Base-by-base conservation (phyloP, 1,139 yeast species). In the Chernovozyma aurita region DNA sequence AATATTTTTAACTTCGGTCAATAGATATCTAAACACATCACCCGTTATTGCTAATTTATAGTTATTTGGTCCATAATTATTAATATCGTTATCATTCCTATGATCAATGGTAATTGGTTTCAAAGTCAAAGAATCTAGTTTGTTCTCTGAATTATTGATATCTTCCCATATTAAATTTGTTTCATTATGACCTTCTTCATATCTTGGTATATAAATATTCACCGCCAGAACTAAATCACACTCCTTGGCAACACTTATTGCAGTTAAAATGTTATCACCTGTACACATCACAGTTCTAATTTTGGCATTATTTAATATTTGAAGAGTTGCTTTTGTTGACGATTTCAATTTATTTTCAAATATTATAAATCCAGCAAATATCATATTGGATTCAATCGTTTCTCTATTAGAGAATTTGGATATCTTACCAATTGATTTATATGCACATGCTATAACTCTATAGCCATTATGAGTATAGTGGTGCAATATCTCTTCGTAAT, bases 221-320 rank as follows among this genome's bases (percentile, higher is more conserved):
- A 59, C 55, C 1, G 66, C 61, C 3, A 61, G 59, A 7, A 92
- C 61, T 42, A 92, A 69, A 7, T 78, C 80, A 55, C 95, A 85
- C 51, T 92, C 97, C 42, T 77, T 73, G 2, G 86, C 96, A 18
- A 92, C 98, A 60, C 95, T 85, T 18, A 94, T 78, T 0, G 98
- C 98, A 0, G 99, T 92, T 42, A 92, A 67, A 13, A 92, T 78
- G 53, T 92, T 92, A 56, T 92, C 99, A 36, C 99, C 99, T 0
- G 98, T 92, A 58, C 98, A 94, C 98, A 92, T 94, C 18, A 88
- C 69, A 0, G 95, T 85, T 47, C 97, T 70, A 38, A 92, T 74
- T 28, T 76, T 68, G 0, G 98, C 97, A 12, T 56, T 50, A 28
- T 63, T 63, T 37, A 92, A 67, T 41, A 75, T 71, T 14, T 60